These are phyloP conservation scores for Ettlia oleoabundans DNA, from an alignment of 139 green algal genomes.

Conservation along the genomic window DNA sequence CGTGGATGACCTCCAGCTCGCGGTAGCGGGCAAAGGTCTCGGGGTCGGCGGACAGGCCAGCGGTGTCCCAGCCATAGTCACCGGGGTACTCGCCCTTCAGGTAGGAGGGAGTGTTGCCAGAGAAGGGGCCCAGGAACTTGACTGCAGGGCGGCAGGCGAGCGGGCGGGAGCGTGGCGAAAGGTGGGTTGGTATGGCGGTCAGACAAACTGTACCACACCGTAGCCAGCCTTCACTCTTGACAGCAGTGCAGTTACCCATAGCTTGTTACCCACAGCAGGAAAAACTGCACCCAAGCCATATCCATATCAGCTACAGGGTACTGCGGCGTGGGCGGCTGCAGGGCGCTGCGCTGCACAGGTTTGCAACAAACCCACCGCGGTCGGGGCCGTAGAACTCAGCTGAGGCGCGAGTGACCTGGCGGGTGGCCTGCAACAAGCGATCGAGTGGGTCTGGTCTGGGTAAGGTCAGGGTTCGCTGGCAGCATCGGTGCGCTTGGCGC, in stretches of 20 bases:
- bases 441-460: neutral
- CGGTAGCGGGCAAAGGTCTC: constrained; percentile 90
- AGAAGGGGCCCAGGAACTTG: constrained; percentile 85
- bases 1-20: constrained; percentile 97
- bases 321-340: no score
- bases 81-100: constrained; percentile 91
- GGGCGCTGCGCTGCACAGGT: neutral
- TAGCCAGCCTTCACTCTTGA: no score
- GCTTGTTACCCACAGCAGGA: no score
- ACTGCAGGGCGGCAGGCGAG: constrained; percentile 37
- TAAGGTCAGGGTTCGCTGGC: neutral
- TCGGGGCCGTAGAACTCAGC: constrained; percentile 48
- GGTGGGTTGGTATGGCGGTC: no score
- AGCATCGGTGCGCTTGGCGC: no score
- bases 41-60: constrained; percentile 92
- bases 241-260: no score
- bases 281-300: no score
- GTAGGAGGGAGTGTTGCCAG: constrained; percentile 70
- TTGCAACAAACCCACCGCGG: neutral
- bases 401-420: constrained; percentile 56
- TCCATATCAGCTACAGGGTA: no score
- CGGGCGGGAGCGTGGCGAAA: no score
- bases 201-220: no score
- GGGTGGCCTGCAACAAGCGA: constrained; percentile 55
- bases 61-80: constrained; percentile 97